These are phyloP conservation scores for Backusella sp. DNA, from an alignment of 192 early-diverging fungal genomes.

Conservation along the genomic window DNA sequence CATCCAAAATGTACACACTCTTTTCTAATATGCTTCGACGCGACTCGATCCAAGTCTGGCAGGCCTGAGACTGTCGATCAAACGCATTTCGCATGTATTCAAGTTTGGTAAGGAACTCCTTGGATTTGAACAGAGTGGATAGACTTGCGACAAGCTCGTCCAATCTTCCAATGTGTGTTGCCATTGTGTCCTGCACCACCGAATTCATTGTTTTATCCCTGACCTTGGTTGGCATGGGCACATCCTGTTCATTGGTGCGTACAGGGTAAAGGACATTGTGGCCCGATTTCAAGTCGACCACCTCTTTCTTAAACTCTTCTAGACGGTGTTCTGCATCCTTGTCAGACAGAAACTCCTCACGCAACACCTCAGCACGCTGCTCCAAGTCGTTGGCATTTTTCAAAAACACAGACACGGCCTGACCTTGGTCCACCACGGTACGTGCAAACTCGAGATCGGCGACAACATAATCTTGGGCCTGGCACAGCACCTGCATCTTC, in stretches of 20 bases:
- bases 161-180: slow-evolving; percentile 7
- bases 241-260: neutral
- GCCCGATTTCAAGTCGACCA: neutral
- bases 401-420: slow-evolving; percentile 10
- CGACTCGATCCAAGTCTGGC: slow-evolving; percentile 15
- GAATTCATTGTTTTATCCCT: slow-evolving; percentile 15
- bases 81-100: neutral
- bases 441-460: neutral
- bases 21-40: slow-evolving; percentile 10
- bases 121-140: slow-evolving; percentile 4
- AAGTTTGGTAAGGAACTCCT: slow-evolving; percentile 9
- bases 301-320: neutral
- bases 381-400: neutral
- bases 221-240: slow-evolving; percentile 12
- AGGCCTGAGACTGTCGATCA: neutral
- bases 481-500: neutral
- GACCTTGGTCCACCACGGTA: slow-evolving; percentile 11
- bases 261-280: neutral
- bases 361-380: slow-evolving; percentile 8
- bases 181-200: slow-evolving; percentile 1
- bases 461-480: neutral
- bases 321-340: neutral
- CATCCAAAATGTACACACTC: neutral
- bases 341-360: slow-evolving; percentile 9
- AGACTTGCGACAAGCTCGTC: slow-evolving; percentile 11